Evolutionary conservation across 139 green algal species (phyloP), one percentile per base, ranked within the genome.

Genomic region (Chlorella sp.): DNA sequence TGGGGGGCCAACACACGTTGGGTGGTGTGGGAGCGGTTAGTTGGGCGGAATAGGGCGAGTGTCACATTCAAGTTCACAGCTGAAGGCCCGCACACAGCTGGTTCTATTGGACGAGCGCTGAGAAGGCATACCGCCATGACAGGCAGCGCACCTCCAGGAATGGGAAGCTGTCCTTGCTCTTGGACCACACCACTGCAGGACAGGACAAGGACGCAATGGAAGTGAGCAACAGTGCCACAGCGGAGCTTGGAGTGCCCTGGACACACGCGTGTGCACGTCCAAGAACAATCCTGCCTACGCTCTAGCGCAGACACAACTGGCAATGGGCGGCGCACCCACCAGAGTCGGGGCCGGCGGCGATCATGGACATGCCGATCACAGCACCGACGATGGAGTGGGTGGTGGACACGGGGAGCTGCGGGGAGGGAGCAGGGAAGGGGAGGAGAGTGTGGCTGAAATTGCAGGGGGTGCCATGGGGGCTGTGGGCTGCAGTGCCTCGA

Each of bases 381-480:
- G 82, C 86, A n/a, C 89, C 89, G 1, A 89, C 78, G 30, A 91
- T 89, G 73, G 84, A 82, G 36, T 92, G 89, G 3, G 89, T 91
- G 38, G 87, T 92, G 70, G 87, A 92, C 38, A 92, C 86, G 44
- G 88, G 88, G 15, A 91, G 82, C 34, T 95, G 88, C 39, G 94
- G 39, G 39, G 56, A 78, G 16, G 67, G 30, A 12, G 30, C 9
- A 16, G 32, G 28, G 64, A n/a, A 38, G 11, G n/a, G 12, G 26
- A 23, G 64, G 28, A 30, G n/a, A 34, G n/a, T 12, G 64, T 7
- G 2, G 36, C 26, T n/a, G 4, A n/a, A 71, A 3, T 23, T 34
- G 62, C 21, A 34, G 20, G 62, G 21, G n/a, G 18, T 2, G 20
- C 1, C 2, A 2, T n/a, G 7, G 62, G 62, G n/a, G n/a, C n/a